A percentile compares a stretch with the other conserved stretches of the same genome.
Conservation (phyloP, 106 monocot species). For the Dendrobium chrysotoxum region DNA sequence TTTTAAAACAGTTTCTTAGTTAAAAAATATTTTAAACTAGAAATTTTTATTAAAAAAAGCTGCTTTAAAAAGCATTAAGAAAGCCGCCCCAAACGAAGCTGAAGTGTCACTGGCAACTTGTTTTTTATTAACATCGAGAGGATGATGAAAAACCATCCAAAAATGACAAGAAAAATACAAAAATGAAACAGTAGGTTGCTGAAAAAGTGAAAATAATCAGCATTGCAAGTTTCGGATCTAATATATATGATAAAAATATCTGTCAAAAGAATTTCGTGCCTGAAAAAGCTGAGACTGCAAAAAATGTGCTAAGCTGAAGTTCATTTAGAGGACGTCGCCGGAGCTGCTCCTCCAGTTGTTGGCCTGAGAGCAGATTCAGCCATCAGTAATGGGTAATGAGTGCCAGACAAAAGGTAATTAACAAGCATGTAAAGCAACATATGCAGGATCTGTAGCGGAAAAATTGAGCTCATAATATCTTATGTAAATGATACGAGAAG, state of each 20-base stretch:
- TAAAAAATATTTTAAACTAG: too few species aligned
- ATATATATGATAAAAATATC: not conserved
- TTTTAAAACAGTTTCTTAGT: too few species aligned
- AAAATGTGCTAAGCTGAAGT: not conserved
- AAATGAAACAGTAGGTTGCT: not conserved
- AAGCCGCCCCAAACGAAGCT: too few species aligned
- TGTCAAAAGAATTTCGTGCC: constrained; percentile 1
- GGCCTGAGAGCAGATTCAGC: constrained; percentile 34
- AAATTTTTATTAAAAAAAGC: too few species aligned
- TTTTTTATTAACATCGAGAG: not conserved
- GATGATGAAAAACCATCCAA: not conserved
- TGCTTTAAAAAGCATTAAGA: too few species aligned
- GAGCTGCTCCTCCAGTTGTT: constrained; percentile 52
- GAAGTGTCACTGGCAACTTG: too few species aligned
- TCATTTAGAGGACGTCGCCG: constrained; percentile 21
- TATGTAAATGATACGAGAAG: not conserved
- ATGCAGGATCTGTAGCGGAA: not conserved
- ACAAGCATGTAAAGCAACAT: not conserved
- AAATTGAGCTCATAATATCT: too few species aligned
- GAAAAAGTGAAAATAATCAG: not conserved
- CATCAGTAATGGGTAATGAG: not conserved
- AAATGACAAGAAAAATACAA: not conserved
- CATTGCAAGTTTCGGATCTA: not conserved
- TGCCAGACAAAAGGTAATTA: not conserved
- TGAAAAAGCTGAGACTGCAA: not conserved